Base-by-base conservation (phyloP, 2,329 filamentous ascomycete species). In the Davidsoniella neocaledoniae region DNA sequence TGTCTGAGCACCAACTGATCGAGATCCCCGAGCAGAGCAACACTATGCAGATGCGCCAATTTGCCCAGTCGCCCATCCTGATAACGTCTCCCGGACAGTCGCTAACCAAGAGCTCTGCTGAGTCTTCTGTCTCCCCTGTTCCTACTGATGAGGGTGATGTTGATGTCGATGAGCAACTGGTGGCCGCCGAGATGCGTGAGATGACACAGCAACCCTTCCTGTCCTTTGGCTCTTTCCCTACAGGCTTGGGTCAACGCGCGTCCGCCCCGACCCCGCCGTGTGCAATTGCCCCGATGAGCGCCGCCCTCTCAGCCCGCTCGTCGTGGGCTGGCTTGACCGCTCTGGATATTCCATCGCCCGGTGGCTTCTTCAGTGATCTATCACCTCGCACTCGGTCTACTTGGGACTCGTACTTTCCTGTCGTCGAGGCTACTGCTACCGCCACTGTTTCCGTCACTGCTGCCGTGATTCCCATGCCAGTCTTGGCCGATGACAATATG, bases 361-460 rank as follows among this genome's bases (percentile, higher is more conserved):
- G 86, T 23, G 86, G 83, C 1, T 95, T 95, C 70, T 95, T 95
- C 64, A 85, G 85, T 2, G 86, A 83, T 0, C 73, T 95, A 25
- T 85, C 83, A 37, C 77, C 81, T 3, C 75, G 77, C 48, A 79
- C 81, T 37, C 78, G 87, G 48, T 79, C 81, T 59, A 91, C 88
- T 10, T 96, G 90, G 90, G 79, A 86, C 58, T 52, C 50, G 25
- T 52, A 52, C 17, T 52, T 52, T 21, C 23, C 44, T 16, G 21
- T 16, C 21, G 43, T 26, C 40, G 47, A 67, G 81, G 53, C 70
- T 73, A 9, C 66, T 67, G 25, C 19, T 19, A 19, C 19, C 19
- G 17, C 67, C 64, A 38, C 21, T 6, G n/a, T 19, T 33, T 7
- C 29, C 33, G 5, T 46, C 43, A 2, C n/a, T 37, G 12, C 44